Evolutionary conservation across 257 asterid genomes (phyloP).

Genomic region (Catharanthus roseus): DNA sequence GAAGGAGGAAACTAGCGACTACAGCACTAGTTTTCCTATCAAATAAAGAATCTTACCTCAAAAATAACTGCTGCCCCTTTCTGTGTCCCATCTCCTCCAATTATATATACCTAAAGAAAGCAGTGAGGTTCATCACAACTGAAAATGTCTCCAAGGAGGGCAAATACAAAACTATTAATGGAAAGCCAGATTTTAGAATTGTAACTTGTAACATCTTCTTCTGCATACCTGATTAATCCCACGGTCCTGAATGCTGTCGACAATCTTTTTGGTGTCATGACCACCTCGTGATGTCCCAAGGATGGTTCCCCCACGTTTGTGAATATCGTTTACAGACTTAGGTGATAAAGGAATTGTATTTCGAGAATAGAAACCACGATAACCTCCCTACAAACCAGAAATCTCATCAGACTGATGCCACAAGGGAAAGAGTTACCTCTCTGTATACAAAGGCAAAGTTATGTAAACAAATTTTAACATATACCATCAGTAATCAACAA

Average conservation of each 20-base stretch:
- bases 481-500: neutral
- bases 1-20: neutral
- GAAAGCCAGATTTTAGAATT: neutral
- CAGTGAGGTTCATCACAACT: neutral
- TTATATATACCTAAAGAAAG: constrained; percentile 61
- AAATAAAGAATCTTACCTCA: constrained; percentile 53
- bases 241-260: constrained; percentile 89
- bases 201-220: neutral
- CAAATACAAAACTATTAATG: neutral
- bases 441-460: neutral
- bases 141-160: neutral
- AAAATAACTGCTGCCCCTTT: constrained; percentile 84
- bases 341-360: constrained; percentile 67
- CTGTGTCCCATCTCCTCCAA: constrained; percentile 97
- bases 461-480: neutral
- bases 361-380: constrained; percentile 71
- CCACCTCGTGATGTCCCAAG: constrained; percentile 91
- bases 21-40: neutral
- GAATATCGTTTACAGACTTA: constrained; percentile 66
- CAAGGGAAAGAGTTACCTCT: neutral
- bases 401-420: constrained; percentile 14
- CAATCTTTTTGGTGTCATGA: constrained; percentile 73
- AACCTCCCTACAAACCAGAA: constrained; percentile 65
- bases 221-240: constrained; percentile 71
- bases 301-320: constrained; percentile 88